Evolutionary conservation across 345 rosid species (phyloP).

Genomic region (Sonneratia caseolaris): DNA sequence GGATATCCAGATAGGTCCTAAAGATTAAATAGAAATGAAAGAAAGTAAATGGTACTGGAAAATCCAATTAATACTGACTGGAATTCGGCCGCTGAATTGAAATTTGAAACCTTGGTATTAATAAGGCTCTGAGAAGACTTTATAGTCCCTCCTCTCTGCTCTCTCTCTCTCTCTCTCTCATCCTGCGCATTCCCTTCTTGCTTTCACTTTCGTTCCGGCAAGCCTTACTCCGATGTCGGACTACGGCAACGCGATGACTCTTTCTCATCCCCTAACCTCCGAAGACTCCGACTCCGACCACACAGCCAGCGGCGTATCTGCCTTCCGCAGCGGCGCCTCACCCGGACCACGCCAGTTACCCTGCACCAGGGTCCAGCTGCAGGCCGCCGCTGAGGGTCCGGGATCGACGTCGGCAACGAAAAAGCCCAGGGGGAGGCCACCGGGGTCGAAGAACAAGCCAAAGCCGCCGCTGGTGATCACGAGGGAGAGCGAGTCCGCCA

Average conservation of each 20-base stretch:
- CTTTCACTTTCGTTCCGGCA: background rate
- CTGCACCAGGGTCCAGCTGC: background rate
- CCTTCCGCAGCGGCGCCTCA: background rate
- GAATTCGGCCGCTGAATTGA: too few species aligned
- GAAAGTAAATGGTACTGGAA: too few species aligned
- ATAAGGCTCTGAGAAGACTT: background rate
- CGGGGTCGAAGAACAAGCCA: constrained; percentile 52
- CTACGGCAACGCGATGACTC: constrained; percentile 20
- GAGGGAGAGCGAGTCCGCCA: constrained; percentile 17
- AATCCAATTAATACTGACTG: too few species aligned
- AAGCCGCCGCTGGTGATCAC: constrained; percentile 36
- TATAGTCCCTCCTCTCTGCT: too few species aligned
- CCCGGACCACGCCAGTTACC: constrained; percentile 8
- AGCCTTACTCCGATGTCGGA: constrained; percentile 24
- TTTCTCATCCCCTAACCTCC: constrained; percentile 25
- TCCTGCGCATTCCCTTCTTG: too few species aligned
- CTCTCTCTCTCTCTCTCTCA: too few species aligned
- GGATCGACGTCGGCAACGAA: background rate
- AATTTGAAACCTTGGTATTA: too few species aligned
- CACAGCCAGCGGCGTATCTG: constrained; percentile 9
- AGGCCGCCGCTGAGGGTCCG: background rate
- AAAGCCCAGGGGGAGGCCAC: constrained; percentile 48
- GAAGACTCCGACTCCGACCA: constrained; percentile 26
- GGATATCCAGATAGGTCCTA: too few species aligned
- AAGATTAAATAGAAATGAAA: too few species aligned